Conservation (phyloP, 31 red algal genomes). For the Odonthalia washingtoniensis region DNA sequence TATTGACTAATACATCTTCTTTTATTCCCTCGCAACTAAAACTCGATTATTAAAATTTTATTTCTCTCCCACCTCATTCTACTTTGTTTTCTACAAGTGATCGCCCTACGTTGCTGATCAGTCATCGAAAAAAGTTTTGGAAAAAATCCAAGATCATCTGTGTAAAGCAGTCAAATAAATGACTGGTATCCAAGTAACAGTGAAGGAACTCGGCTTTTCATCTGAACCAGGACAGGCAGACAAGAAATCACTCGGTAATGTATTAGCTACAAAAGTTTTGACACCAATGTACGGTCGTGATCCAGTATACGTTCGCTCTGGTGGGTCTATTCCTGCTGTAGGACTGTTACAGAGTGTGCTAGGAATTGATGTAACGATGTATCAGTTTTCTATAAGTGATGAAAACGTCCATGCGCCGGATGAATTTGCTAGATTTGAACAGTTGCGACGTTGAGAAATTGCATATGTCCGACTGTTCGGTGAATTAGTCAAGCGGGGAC, state of each 20-base stretch:
- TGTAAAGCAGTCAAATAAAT: slow-evolving; percentile 2
- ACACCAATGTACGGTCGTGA: slow-evolving; percentile 47
- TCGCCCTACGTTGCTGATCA: background rate
- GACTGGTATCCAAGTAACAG: slow-evolving; percentile 27
- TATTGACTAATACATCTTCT: too few species aligned
- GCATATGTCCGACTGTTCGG: slow-evolving; percentile 39
- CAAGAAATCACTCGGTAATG: slow-evolving; percentile 28
- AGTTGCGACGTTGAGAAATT: slow-evolving; percentile 12
- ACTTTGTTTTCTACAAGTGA: background rate
- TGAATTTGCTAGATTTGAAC: slow-evolving; percentile 36
- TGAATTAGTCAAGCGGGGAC: background rate
- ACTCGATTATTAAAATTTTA: too few species aligned
- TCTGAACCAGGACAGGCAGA: background rate
- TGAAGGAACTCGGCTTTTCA: background rate
- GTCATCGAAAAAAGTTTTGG: slow-evolving; percentile 25
- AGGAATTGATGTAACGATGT: slow-evolving; percentile 55
- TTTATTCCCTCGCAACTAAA: too few species aligned
- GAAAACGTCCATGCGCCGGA: slow-evolving; percentile 80
- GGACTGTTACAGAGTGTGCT: slow-evolving; percentile 39
- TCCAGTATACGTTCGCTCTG: slow-evolving; percentile 50
- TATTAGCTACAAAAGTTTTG: slow-evolving; percentile 40
- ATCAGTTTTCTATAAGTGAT: slow-evolving; percentile 66
- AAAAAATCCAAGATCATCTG: slow-evolving; percentile 42
- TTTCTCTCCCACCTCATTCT: too few species aligned
- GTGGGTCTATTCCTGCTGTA: slow-evolving; percentile 76